Evolutionary conservation across 2,329 filamentous ascomycete genomes (phyloP).

Genomic region (Paecilomyces formosus): DNA sequence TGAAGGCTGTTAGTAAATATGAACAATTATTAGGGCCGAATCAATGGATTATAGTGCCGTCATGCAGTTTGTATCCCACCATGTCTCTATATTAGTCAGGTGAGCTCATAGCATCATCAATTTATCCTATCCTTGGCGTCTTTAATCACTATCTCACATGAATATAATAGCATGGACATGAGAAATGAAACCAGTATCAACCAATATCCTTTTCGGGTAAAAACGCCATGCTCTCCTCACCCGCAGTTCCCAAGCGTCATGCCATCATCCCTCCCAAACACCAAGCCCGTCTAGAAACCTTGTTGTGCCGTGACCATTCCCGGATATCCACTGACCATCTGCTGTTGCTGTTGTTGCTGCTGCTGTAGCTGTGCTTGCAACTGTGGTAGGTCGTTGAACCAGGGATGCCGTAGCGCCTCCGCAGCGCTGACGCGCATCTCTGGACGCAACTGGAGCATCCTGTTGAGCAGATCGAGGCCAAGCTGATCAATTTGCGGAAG

Average conservation of each 20-base stretch:
- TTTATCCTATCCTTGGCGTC: not conserved
- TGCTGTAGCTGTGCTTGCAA: conserved; percentile 44
- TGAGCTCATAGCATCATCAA: not conserved
- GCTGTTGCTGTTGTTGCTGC: conserved; percentile 29
- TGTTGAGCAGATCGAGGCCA: conserved; percentile 77
- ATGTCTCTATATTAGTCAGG: not conserved
- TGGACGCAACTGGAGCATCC: conserved; percentile 87
- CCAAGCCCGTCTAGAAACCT: not conserved
- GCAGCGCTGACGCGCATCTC: conserved; percentile 84
- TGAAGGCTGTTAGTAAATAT: too few relatives aligned
- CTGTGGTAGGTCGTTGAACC: conserved; percentile 67
- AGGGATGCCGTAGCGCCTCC: conserved; percentile 81
- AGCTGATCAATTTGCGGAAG: conserved; percentile 82
- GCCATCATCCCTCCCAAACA: not conserved
- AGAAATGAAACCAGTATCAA: conserved; percentile 4
- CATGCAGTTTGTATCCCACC: not conserved
- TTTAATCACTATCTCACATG: not conserved
- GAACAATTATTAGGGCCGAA: too few relatives aligned
- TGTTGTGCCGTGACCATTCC: not conserved
- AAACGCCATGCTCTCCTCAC: conserved; percentile 23
- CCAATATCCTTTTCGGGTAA: conserved; percentile 14
- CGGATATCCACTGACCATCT: conserved; percentile 7
- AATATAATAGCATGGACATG: not conserved
- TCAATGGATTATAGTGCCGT: not conserved
- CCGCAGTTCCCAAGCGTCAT: conserved; percentile 5